phyloP scores from a whole-genome alignment of 495 filamentous ascomycete genomes.

The Penicillium robsamsonii region DNA sequence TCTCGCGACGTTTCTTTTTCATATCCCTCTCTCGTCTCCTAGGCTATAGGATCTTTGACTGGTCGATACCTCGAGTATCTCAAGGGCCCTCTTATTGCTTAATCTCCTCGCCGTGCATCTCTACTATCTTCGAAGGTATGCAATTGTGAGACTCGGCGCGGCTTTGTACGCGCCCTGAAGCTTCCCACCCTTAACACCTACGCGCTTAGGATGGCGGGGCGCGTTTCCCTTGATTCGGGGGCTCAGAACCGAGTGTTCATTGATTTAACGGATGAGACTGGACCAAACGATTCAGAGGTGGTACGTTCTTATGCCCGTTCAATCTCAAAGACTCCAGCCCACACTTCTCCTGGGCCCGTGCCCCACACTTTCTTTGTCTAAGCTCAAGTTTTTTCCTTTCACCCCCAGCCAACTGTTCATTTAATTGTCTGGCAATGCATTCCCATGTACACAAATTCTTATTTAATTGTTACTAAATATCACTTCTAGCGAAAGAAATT shows the following conservation, averaged over 20 bases:
- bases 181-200: neutral
- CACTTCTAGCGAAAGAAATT: neutral
- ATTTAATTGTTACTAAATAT: slow-evolving; percentile 1
- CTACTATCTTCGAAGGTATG: neutral
- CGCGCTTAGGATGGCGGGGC: neutral
- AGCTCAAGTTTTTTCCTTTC: neutral
- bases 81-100: neutral
- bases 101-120: neutral
- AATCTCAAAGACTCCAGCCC: neutral
- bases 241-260: neutral
- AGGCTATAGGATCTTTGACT: slow-evolving; percentile 3
- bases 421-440: neutral
- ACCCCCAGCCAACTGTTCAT: neutral
- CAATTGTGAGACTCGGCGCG: neutral
- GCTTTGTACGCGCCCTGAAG: neutral
- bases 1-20: neutral
- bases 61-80: neutral
- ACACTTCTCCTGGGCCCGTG: neutral
- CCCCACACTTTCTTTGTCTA: neutral
- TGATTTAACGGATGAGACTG: slow-evolving; percentile 1
- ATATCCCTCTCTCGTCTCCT: neutral
- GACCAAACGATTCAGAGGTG: neutral
- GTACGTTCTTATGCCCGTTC: slow-evolving; percentile 1
- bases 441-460: neutral
- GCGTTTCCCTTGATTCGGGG: neutral